These are phyloP conservation scores for Gossypium bickii DNA, from an alignment of 345 rosid genomes.

Conservation along the genomic window DNA sequence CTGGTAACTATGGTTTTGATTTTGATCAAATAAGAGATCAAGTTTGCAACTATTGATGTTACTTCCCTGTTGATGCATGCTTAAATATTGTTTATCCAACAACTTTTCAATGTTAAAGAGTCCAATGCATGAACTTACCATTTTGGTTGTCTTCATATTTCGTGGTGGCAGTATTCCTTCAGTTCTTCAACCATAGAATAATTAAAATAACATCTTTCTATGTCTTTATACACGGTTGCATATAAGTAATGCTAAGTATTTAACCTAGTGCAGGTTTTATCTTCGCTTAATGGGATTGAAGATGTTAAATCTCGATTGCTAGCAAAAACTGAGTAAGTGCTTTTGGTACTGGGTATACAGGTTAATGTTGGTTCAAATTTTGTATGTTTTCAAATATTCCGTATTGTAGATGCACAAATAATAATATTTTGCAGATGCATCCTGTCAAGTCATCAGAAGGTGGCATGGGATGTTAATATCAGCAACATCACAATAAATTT, in stretches of 20 bases:
- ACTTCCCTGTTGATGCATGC: background rate
- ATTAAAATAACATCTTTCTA: background rate
- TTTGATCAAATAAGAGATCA: background rate
- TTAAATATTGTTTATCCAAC: background rate
- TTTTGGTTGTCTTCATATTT: background rate
- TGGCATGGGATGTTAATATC: slow-evolving; percentile 60
- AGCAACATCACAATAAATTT: slow-evolving; percentile 39
- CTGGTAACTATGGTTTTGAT: background rate
- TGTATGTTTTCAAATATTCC: background rate
- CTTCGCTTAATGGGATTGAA: slow-evolving; percentile 64
- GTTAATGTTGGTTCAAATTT: background rate
- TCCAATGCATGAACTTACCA: background rate
- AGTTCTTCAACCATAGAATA: background rate
- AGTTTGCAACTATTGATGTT: background rate
- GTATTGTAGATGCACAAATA: background rate
- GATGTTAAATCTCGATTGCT: slow-evolving; percentile 53
- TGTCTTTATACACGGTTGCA: background rate
- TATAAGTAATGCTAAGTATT: slow-evolving; percentile 2
- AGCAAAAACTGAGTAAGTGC: slow-evolving; percentile 73
- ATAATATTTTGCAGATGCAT: slow-evolving; percentile 48
- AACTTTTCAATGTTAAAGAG: background rate
- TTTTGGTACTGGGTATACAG: slow-evolving; percentile 13
- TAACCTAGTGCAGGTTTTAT: slow-evolving; percentile 54
- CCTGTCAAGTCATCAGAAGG: slow-evolving; percentile 53
- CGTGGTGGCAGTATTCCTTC: background rate